Conservation (phyloP, 176 grass and related monocot species). For the Coix lacrymajobi region DNA sequence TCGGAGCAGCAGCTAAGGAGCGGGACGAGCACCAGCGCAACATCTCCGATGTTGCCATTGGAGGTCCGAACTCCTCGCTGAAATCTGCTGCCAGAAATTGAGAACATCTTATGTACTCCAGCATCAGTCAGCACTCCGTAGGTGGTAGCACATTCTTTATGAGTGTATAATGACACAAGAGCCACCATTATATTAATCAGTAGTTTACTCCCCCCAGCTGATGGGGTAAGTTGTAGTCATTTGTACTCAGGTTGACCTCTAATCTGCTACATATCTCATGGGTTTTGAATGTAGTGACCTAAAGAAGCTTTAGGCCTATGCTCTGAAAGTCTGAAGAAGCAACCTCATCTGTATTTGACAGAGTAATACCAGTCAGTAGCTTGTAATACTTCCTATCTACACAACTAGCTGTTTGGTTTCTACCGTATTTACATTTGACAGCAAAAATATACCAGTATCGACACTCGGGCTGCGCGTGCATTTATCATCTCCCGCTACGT, state of each 20-base stretch:
- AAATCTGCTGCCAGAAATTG: background rate
- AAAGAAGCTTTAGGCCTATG: background rate
- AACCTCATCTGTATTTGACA: background rate
- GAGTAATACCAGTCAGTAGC: background rate
- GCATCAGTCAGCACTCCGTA: background rate
- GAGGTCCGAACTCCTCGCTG: constrained; percentile 71
- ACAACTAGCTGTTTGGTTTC: background rate
- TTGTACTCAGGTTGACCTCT: constrained; percentile 7
- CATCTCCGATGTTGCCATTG: constrained; percentile 90
- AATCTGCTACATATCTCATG: background rate
- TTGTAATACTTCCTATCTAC: background rate
- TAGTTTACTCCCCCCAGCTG: constrained; percentile 8
- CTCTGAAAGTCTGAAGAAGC: background rate
- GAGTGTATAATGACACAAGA: background rate
- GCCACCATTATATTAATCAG: background rate
- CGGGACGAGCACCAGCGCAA: constrained; percentile 80
- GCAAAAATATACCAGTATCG: background rate
- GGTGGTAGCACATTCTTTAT: background rate
- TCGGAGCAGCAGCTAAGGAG: constrained; percentile 71
- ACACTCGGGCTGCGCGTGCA: background rate
- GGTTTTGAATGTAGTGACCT: background rate
- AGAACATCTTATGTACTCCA: background rate
- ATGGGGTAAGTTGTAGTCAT: background rate
- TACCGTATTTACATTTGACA: constrained; percentile 2
- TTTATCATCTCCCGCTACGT: background rate